These are phyloP conservation scores for Stylosanthes scabra DNA, from an alignment of 331 rosid genomes.

Conservation along the genomic window DNA sequence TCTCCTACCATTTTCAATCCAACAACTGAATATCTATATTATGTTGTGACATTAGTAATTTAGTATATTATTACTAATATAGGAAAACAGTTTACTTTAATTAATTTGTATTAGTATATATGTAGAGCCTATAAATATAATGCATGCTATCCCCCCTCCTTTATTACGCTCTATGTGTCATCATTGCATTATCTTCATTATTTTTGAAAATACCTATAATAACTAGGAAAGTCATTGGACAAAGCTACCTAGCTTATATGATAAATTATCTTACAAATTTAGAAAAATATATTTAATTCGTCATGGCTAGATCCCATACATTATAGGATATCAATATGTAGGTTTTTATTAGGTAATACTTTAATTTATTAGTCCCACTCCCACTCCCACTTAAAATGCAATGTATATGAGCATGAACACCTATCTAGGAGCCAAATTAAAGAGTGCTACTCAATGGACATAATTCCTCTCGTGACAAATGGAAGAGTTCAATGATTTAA, in stretches of 20 bases:
- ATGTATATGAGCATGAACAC: too few relatives aligned
- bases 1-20: constrained; percentile 17
- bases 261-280: constrained; percentile 13
- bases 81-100: constrained; percentile 4
- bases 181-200: constrained; percentile 26
- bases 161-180: constrained; percentile 27
- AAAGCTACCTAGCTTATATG: neutral
- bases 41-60: neutral
- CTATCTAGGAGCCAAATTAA: too few relatives aligned
- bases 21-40: neutral
- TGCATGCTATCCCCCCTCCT: constrained; percentile 5
- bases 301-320: constrained; percentile 29
- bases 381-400: neutral
- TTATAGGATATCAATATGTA: constrained; percentile 11
- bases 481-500: too few relatives aligned
- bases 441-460: constrained; percentile 18
- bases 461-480: neutral
- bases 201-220: constrained; percentile 8
- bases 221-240: neutral
- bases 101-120: constrained; percentile 10
- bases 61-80: neutral
- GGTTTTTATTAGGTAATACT: constrained; percentile 22
- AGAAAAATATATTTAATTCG: constrained; percentile 26
- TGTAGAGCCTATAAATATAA: constrained; percentile 16
- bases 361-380: neutral